Conservation (phyloP, 257 asterid species). For the Scutellaria barbata region DNA sequence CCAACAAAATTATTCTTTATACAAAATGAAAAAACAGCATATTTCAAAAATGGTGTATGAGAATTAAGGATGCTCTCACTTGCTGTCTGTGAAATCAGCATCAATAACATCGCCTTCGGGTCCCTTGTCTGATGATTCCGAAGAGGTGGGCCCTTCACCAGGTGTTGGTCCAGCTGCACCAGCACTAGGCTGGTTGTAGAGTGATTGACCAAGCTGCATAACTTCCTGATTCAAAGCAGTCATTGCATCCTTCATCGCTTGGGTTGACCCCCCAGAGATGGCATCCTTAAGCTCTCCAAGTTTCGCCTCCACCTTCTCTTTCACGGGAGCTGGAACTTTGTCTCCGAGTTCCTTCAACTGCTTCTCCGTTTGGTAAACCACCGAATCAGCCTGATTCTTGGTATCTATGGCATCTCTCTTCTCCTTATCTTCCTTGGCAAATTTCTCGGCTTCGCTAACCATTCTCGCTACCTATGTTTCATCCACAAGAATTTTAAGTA, state of each 20-base stretch:
- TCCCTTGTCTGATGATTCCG: constrained; percentile 76
- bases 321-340: constrained; percentile 86
- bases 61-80: constrained; percentile 43
- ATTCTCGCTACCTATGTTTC: constrained; percentile 79
- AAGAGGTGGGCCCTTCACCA: constrained; percentile 52
- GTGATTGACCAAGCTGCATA: constrained; percentile 94
- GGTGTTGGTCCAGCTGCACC: constrained; percentile 75
- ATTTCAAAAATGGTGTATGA: constrained; percentile 23
- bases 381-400: constrained; percentile 94
- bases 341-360: constrained; percentile 96
- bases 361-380: constrained; percentile 95
- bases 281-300: constrained; percentile 91
- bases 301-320: constrained; percentile 90
- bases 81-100: constrained; percentile 97
- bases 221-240: constrained; percentile 93
- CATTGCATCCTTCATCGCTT: constrained; percentile 87
- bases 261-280: constrained; percentile 79
- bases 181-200: constrained; percentile 84
- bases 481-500: constrained; percentile 1
- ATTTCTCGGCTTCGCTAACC: constrained; percentile 94
- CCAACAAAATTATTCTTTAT: constrained; percentile 36
- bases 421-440: constrained; percentile 95
- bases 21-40: background rate
- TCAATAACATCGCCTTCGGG: constrained; percentile 91
- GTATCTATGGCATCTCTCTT: constrained; percentile 97